These are phyloP conservation scores for Platanus orientalis DNA, from an alignment of 164 flowering plant species.

Conservation along the genomic window DNA sequence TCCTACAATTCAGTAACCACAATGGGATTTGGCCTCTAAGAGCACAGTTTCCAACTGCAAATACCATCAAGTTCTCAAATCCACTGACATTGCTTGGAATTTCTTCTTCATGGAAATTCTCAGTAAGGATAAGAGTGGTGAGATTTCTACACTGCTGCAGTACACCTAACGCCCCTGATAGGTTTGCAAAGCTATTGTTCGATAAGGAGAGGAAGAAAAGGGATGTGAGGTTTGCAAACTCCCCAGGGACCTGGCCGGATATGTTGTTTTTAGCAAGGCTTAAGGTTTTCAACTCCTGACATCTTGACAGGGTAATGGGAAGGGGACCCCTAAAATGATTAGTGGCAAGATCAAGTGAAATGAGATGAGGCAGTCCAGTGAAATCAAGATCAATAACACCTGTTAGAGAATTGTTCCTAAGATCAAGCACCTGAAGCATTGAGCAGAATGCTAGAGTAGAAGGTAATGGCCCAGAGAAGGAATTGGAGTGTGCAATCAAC, in stretches of 20 bases:
- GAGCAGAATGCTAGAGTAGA: conserved; percentile 45
- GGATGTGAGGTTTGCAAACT: conserved; percentile 38
- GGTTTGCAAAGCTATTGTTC: conserved; percentile 56
- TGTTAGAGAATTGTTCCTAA: conserved; percentile 62
- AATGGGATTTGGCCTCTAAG: conserved; percentile 59
- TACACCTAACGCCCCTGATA: conserved; percentile 45
- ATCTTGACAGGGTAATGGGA: conserved; percentile 52
- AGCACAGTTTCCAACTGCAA: conserved; percentile 63
- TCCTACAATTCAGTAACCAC: conserved; percentile 51
- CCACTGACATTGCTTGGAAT: conserved; percentile 42
- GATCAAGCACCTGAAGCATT: conserved; percentile 53
- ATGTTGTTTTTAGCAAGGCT: conserved; percentile 64
- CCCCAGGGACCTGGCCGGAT: conserved; percentile 47
- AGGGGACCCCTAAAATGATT: conserved; percentile 61
- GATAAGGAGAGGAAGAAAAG: conserved; percentile 70
- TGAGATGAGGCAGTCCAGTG: conserved; percentile 43
- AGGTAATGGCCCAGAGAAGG: conserved; percentile 59
- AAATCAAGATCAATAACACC: conserved; percentile 55
- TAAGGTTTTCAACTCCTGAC: conserved; percentile 47
- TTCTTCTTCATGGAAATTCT: conserved; percentile 66
- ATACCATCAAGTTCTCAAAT: conserved; percentile 43
- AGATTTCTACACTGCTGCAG: conserved; percentile 65
- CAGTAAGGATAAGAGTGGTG: conserved; percentile 64
- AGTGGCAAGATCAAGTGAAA: conserved; percentile 67
- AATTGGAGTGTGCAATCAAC: conserved; percentile 59